A percentile compares a stretch with the other conserved stretches of the same genome.
These are phyloP conservation scores for Alternaria sp. DNA, from an alignment of 2,329 filamentous ascomycete species.

Conservation along the genomic window DNA sequence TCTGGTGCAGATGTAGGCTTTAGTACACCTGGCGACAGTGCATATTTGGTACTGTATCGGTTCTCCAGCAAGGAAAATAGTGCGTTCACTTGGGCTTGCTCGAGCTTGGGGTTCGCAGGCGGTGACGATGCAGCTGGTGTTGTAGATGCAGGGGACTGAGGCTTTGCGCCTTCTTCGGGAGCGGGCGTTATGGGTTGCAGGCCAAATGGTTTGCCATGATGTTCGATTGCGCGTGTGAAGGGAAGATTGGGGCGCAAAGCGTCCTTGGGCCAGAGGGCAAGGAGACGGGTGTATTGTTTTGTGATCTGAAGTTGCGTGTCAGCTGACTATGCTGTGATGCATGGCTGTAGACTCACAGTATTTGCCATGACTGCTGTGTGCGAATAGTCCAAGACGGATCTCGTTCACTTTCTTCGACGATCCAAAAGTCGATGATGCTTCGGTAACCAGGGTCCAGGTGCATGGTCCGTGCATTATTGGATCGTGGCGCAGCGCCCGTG, in stretches of 20 bases:
- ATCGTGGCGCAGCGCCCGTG: conserved; percentile 16
- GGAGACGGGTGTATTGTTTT: conserved; percentile 61
- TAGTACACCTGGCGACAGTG: conserved; percentile 38
- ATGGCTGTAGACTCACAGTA: conserved; percentile 16
- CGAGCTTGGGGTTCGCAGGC: conserved; percentile 36
- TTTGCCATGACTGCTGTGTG: conserved; percentile 25
- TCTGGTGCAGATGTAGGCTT: conserved; percentile 46
- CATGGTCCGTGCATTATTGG: conserved; percentile 8
- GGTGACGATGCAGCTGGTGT: conserved; percentile 20
- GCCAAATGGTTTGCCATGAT: conserved; percentile 48
- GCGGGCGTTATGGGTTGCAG: conserved; percentile 35
- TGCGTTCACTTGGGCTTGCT: conserved; percentile 63
- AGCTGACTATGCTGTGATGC: neutral
- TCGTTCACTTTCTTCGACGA: neutral
- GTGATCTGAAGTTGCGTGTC: conserved; percentile 37
- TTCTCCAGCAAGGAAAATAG: conserved; percentile 69
- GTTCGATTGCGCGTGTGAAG: conserved; percentile 56
- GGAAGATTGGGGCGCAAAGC: conserved; percentile 58
- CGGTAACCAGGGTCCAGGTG: conserved; percentile 5
- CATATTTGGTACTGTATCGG: conserved; percentile 59
- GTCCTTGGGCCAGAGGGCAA: conserved; percentile 61
- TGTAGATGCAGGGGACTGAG: conserved; percentile 17
- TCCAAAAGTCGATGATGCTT: conserved; percentile 24
- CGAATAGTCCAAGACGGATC: neutral
- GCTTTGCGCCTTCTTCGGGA: conserved; percentile 18